Percentiles rank a stretch among this genome's conserved stretches.
Evolutionary conservation across 1,284 basidiomycete species (phyloP).

Genomic region (Rhodotorula sp.): DNA sequence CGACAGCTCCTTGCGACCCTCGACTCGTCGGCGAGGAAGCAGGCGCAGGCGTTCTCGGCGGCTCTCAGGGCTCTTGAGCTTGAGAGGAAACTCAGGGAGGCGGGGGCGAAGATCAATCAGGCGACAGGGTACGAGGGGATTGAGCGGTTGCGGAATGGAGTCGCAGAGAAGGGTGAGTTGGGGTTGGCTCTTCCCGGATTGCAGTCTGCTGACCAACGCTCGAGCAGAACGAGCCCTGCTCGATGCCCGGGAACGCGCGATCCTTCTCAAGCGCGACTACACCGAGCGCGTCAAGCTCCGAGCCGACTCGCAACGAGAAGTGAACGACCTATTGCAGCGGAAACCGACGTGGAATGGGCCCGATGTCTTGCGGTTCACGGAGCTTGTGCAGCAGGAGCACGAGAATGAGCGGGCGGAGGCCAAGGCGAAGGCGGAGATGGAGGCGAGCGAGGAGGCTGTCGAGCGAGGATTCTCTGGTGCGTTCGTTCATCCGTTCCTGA

Average conservation of each 20-base stretch:
- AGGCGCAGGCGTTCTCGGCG: conserved; percentile 21
- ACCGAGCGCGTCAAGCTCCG: conserved; percentile 70
- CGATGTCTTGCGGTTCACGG: conserved; percentile 74
- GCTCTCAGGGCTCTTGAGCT: conserved; percentile 30
- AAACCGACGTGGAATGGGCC: conserved; percentile 74
- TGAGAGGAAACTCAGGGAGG: conserved; percentile 59
- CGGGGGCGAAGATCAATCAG: conserved; percentile 74
- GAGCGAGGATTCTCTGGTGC: conserved; percentile 70
- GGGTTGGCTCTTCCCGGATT: not conserved
- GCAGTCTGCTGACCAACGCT: rapidly evolving
- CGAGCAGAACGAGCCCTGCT: conserved; percentile 36
- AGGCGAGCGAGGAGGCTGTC: conserved; percentile 68
- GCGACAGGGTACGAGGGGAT: conserved; percentile 89
- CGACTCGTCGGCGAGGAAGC: conserved; percentile 22
- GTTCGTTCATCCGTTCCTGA: not conserved
- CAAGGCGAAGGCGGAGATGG: conserved; percentile 63
- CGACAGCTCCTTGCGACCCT: conserved; percentile 24
- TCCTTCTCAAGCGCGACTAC: conserved; percentile 65
- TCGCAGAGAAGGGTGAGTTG: conserved; percentile 71
- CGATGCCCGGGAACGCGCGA: conserved; percentile 24
- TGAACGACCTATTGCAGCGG: conserved; percentile 85
- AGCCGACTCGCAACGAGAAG: conserved; percentile 72
- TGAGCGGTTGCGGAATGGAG: conserved; percentile 71
- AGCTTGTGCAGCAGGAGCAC: conserved; percentile 82
- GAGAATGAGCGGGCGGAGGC: conserved; percentile 71